Base-by-base conservation (phyloP, 176 grass and related monocot genomes). In the Ananas comosus region DNA sequence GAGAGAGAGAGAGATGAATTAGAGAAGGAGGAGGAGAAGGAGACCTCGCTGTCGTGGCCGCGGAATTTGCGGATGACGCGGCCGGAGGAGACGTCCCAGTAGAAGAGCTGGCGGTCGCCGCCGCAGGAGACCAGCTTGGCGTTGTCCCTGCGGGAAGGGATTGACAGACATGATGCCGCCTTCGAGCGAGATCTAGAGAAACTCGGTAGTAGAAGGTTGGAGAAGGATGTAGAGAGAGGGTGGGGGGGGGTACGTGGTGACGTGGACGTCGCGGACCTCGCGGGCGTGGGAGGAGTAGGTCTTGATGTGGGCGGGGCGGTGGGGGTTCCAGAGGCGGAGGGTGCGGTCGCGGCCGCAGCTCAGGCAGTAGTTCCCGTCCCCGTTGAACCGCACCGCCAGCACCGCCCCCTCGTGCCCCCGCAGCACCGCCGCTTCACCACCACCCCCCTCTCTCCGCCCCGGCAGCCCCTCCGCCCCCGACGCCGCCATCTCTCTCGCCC, bases 281-380 rank as follows among this genome's bases (percentile, higher is more conserved):
- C 92, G 88, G 57, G 70, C 92, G 79, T 96, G 92, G 61, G 92
- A 91, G 70, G 82, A 87, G 76, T 96, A 96, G 83, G 79, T 83
- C 83, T 96, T 92, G 93, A 97, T 79, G 76, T 67, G 89, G 74
- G 88, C 88, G 64, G 83, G 86, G 33, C 83, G 88, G 73, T 97
- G 84, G 29, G 93, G 93, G 50, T 97, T 97, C 93, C 93, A 97
- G 51, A 97, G 82, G 50, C 81, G 93, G 79, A 97, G 76, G 18
- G 81, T 97, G 49, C 89, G 88, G 81, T 97, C 93, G 83, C 92
- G 92, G 68, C 89, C 93, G 77, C 93, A 92, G 81, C 89, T 97
- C 33, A 97, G 84, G 81, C 93, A 97, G 77, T 97, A 97, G 71
- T 90, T 90, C 3, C 93, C 93, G n/a, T 92, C 86, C 2, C 71